Evolutionary conservation across 164 flowering plant species (phyloP), one percentile per base, ranked within the genome.

Genomic region (Chimonanthus salicifolius): DNA sequence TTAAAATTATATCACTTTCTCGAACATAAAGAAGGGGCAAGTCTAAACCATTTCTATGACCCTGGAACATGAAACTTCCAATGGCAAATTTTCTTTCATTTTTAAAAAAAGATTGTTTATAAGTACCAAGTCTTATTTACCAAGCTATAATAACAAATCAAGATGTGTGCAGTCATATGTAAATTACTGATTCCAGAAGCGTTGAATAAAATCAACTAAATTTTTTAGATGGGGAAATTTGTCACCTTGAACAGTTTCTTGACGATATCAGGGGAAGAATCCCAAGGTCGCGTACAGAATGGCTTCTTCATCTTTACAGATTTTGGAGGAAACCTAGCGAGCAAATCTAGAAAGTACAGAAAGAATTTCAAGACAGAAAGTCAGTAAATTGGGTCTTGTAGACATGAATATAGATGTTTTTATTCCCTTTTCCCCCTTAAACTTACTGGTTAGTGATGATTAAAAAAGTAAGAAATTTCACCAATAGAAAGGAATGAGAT

Each of bases 231-330:
- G 4, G 47, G 20, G 21, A 16, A 21, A 4, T 15, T 21, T 20
- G n/a, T 11, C 65, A 69, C 49, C 99, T 96, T 94, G 68, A 96
- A 94, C 43, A 93, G 76, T 80, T 90, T 92, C 84, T 94, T 94
- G 68, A 88, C 91, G 64, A 87, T 82, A 76, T 87, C 89, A 68
- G 82, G 81, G 47, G 92, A 95, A 70, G 94, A 90, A 78, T 79
- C 86, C 99, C 98, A 96, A 58, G 98, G 97, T 73, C 89, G 92
- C 54, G 69, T 72, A 21, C 75, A 69, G 54, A 96, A 82, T 18
- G 97, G 97, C 74, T 80, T 89, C 86, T 83, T 94, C 99, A 89
- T 96, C 85, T 82, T 84, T 43, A 96, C 92, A 78, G 91, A 78
- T 75, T 64, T 76, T 67, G 99, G 98, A 74, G 99, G 99, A 79